Percentiles rank a stretch among this genome's conserved stretches.
Conservation (phyloP, 768 basidiomycete genomes). For the Mycena pura region DNA sequence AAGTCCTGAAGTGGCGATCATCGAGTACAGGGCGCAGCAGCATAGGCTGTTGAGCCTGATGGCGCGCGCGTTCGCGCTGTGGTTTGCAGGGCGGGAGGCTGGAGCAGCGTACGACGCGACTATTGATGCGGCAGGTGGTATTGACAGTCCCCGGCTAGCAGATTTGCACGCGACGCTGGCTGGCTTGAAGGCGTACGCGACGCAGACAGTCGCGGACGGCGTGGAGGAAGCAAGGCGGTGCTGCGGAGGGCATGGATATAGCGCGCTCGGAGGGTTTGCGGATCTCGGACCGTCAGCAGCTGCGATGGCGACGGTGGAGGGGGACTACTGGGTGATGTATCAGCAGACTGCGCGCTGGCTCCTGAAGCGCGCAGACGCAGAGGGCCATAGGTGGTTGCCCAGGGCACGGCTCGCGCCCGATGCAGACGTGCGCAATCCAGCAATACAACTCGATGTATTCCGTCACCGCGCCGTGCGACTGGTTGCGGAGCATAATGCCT, state of each 20-base stretch:
- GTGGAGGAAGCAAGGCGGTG: slow-evolving; percentile 35
- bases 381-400: neutral
- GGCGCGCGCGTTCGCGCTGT: slow-evolving; percentile 29
- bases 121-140: too few species aligned
- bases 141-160: slow-evolving; percentile 18
- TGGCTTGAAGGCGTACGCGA: slow-evolving; percentile 31
- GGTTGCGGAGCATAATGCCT: slow-evolving; percentile 22
- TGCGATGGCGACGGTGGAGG: slow-evolving; percentile 31
- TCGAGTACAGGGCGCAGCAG: slow-evolving; percentile 33
- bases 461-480: slow-evolving; percentile 32
- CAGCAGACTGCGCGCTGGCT: slow-evolving; percentile 37
- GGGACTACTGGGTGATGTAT: slow-evolving; percentile 38
- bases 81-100: slow-evolving; percentile 26
- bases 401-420: slow-evolving; percentile 1
- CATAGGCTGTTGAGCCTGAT: slow-evolving; percentile 29
- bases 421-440: slow-evolving; percentile 23
- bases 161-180: slow-evolving; percentile 28
- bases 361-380: slow-evolving; percentile 25
- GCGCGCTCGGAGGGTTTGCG: slow-evolving; percentile 31
- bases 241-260: slow-evolving; percentile 36
- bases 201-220: slow-evolving; percentile 32
- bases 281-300: slow-evolving; percentile 26
- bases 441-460: slow-evolving; percentile 26
- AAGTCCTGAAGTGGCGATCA: slow-evolving; percentile 21
- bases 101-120: slow-evolving; percentile 20